A percentile compares a stretch with the other conserved stretches of the same genome.
Conservation (phyloP, 2,329 filamentous ascomycete genomes). For the Paecilomyces dactylethromorphus region DNA sequence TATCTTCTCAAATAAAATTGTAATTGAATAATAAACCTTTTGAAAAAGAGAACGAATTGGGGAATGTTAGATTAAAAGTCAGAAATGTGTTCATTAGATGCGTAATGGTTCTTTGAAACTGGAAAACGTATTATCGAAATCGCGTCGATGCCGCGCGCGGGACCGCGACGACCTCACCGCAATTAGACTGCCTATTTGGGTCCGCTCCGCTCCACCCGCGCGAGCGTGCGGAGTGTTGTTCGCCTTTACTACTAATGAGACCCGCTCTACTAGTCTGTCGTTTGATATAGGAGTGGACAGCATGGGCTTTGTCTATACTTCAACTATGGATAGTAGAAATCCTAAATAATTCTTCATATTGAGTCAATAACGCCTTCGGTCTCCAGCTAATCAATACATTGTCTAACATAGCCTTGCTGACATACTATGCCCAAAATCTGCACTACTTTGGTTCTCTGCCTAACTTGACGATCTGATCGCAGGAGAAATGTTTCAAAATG, state of each 20-base stretch:
- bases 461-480: background rate
- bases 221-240: background rate
- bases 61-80: background rate
- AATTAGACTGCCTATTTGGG: background rate
- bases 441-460: background rate
- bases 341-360: background rate
- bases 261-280: background rate
- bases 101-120: background rate
- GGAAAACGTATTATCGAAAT: background rate
- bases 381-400: background rate
- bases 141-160: background rate
- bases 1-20: constrained; percentile 6
- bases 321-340: background rate
- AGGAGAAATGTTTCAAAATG: background rate
- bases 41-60: no score
- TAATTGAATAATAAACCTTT: no score
- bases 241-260: no score
- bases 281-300: background rate
- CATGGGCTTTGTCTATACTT: background rate
- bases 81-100: background rate
- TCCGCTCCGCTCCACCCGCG: background rate
- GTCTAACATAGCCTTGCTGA: background rate
- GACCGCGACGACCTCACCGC: background rate
- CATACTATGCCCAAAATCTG: background rate
- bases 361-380: background rate